Evolutionary conservation across 495 filamentous ascomycete species (phyloP).

Genomic region (Penicillium maclennaniae): DNA sequence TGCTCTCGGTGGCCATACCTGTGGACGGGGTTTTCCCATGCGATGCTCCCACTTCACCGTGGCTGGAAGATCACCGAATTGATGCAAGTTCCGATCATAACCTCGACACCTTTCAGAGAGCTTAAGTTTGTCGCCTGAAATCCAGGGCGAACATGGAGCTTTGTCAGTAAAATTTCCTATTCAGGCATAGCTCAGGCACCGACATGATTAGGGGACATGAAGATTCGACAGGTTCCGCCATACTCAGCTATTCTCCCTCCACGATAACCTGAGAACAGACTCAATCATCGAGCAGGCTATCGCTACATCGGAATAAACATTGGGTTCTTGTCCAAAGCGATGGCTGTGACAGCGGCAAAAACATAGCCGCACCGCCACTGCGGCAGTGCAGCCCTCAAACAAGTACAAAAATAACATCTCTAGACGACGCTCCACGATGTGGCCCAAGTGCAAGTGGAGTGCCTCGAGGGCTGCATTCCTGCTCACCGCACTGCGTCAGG

Average conservation of each 20-base stretch:
- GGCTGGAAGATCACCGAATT: too few species aligned
- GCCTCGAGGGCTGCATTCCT: constrained; percentile 7
- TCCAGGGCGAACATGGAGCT: too few species aligned
- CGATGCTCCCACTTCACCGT: too few species aligned
- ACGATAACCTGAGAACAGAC: background rate
- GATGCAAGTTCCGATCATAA: too few species aligned
- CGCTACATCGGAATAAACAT: too few species aligned
- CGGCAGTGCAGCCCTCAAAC: constrained; percentile 22
- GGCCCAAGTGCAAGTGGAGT: constrained; percentile 14
- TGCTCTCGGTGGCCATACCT: too few species aligned
- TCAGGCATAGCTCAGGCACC: too few species aligned
- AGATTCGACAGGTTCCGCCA: background rate
- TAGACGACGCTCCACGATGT: constrained; percentile 4
- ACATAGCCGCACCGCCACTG: constrained; percentile 21
- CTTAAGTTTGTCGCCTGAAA: too few species aligned
- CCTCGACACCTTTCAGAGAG: too few species aligned
- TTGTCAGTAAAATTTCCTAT: too few species aligned
- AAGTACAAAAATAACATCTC: constrained; percentile 16
- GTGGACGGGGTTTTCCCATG: too few species aligned
- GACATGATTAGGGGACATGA: background rate
- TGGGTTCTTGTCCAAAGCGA: too few species aligned
- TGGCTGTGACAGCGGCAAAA: background rate
- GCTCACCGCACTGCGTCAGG: constrained; percentile 17
- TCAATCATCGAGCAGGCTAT: background rate
- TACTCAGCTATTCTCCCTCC: background rate